Conservation (phyloP, 2,329 filamentous ascomycete genomes). For the Ophiostoma quercus region DNA sequence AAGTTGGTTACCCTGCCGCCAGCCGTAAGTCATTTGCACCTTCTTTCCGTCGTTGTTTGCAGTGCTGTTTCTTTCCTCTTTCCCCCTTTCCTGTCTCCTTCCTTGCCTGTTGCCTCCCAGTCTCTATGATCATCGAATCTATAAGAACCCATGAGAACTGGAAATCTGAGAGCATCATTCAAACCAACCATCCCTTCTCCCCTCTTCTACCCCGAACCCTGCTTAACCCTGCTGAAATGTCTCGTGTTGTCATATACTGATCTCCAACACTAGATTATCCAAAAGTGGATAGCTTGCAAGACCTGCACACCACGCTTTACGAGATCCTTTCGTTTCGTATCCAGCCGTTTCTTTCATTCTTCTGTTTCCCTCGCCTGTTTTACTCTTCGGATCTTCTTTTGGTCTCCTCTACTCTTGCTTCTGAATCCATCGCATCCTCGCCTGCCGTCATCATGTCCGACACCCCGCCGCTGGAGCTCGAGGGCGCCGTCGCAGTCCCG, state of each 20-base stretch:
- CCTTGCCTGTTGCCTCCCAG: neutral
- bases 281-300: slow-evolving; percentile 9
- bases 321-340: neutral
- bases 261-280: neutral
- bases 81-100: neutral
- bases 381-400: neutral
- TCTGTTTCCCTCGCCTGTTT: neutral
- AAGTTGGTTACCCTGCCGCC: slow-evolving; percentile 6
- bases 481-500: neutral
- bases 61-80: neutral
- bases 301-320: slow-evolving; percentile 1
- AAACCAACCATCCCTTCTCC: neutral
- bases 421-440: neutral
- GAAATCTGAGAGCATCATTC: too few species aligned
- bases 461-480: neutral
- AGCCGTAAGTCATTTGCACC: neutral
- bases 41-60: neutral
- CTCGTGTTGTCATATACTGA: slow-evolving; percentile 8
- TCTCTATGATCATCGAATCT: neutral
- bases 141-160: too few species aligned
- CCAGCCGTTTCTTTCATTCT: too few species aligned
- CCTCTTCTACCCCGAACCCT: neutral
- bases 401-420: neutral
- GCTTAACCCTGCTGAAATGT: neutral
- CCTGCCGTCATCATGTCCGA: neutral